These are phyloP conservation scores for Aspergillus sp. DNA, from an alignment of 2,329 filamentous ascomycete species.

Conservation along the genomic window DNA sequence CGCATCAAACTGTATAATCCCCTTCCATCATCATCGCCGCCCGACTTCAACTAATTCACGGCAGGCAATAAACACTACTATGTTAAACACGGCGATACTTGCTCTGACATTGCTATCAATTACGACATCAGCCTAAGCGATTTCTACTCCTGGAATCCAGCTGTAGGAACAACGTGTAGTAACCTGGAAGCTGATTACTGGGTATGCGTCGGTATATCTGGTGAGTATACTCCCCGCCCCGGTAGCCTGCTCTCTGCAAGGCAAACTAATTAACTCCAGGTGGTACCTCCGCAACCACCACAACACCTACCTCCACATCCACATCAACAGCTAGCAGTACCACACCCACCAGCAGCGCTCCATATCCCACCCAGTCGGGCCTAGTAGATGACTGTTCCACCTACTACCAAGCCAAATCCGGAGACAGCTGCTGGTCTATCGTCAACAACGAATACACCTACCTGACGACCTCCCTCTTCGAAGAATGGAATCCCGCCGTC, in stretches of 20 bases:
- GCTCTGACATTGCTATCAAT: neutral
- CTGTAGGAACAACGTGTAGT: constrained; percentile 7
- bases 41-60: neutral
- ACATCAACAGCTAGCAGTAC: constrained; percentile 1
- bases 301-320: neutral
- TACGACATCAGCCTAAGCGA: constrained; percentile 2
- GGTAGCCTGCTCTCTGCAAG: neutral
- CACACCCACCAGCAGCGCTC: constrained; percentile 7
- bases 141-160: constrained; percentile 11
- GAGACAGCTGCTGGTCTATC: constrained; percentile 19
- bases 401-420: constrained; percentile 19
- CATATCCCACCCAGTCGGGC: constrained; percentile 20
- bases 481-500: constrained; percentile 20
- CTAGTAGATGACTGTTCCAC: constrained; percentile 15
- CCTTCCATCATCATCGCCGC: too few species aligned
- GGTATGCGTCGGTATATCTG: neutral
- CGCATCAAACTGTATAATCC: neutral
- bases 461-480: constrained; percentile 3
- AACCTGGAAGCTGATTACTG: neutral
- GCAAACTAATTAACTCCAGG: neutral
- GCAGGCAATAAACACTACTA: constrained; percentile 1
- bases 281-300: neutral
- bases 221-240: neutral
- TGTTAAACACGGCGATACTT: constrained; percentile 6
- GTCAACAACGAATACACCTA: constrained; percentile 14